phyloP scores from a whole-genome alignment of 495 filamentous ascomycete genomes.

The Podospora australis region DNA sequence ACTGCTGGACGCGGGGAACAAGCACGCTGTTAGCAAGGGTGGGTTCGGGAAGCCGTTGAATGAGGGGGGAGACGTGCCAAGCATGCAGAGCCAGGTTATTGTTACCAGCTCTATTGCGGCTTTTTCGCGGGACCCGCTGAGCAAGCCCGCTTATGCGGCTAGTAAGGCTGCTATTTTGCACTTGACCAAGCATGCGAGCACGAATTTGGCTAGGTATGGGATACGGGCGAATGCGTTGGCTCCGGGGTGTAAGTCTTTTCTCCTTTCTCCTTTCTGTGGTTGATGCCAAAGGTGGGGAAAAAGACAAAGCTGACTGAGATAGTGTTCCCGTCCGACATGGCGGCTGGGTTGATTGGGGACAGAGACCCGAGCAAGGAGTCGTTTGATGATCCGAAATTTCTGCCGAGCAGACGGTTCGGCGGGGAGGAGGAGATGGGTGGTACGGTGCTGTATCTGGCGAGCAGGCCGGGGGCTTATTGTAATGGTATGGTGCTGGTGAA shows the following conservation, averaged over 20 bases:
- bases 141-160: slow-evolving; percentile 51
- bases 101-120: slow-evolving; percentile 48
- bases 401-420: slow-evolving; percentile 49
- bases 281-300: slow-evolving; percentile 40
- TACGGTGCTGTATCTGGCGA: slow-evolving; percentile 48
- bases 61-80: slow-evolving; percentile 24
- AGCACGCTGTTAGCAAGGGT: slow-evolving; percentile 34
- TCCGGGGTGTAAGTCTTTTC: slow-evolving; percentile 45
- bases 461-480: slow-evolving; percentile 50
- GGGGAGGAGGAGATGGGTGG: slow-evolving; percentile 54
- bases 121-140: slow-evolving; percentile 33
- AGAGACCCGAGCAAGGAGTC: slow-evolving; percentile 38
- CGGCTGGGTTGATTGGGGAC: slow-evolving; percentile 26
- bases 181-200: slow-evolving; percentile 55
- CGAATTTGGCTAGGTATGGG: slow-evolving; percentile 43
- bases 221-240: slow-evolving; percentile 59
- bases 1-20: slow-evolving; percentile 60
- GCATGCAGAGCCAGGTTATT: slow-evolving; percentile 50
- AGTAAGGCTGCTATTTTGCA: slow-evolving; percentile 58
- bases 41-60: slow-evolving; percentile 25
- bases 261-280: neutral
- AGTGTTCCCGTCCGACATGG: slow-evolving; percentile 56
- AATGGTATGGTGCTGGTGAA: slow-evolving; percentile 50
- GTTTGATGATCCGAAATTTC: slow-evolving; percentile 25
- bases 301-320: slow-evolving; percentile 1